phyloP scores from a whole-genome alignment of 2,329 filamentous ascomycete genomes.

The Sclerotinia sclerotiorum region DNA sequence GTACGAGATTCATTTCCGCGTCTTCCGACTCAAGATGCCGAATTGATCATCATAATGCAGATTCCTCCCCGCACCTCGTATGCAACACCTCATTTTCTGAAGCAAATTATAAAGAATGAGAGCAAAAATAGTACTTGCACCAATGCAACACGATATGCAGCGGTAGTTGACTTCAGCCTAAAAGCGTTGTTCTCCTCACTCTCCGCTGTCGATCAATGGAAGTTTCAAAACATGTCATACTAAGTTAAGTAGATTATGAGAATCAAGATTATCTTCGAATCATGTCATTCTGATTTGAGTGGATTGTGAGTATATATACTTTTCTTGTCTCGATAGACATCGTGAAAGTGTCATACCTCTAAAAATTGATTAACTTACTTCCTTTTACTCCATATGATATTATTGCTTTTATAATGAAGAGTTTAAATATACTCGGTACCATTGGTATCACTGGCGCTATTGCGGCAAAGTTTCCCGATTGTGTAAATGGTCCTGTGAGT shows the following conservation, averaged over 20 bases:
- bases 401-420: neutral
- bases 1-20: neutral
- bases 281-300: neutral
- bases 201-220: neutral
- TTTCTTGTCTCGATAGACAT: neutral
- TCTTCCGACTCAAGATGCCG: neutral
- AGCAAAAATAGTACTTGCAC: neutral
- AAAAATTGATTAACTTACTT: neutral
- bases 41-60: neutral
- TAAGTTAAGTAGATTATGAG: no score
- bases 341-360: neutral
- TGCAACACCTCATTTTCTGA: neutral
- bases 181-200: neutral
- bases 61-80: neutral
- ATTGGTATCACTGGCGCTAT: constrained; percentile 1
- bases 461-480: constrained; percentile 49
- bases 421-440: neutral
- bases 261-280: neutral
- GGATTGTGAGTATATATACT: neutral
- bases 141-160: neutral
- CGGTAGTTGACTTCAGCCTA: neutral
- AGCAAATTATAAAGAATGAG: neutral
- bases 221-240: neutral
- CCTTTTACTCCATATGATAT: neutral
- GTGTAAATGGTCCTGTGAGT: constrained; percentile 47